A percentile compares a stretch with the other conserved stretches of the same genome.
phyloP scores from a whole-genome alignment of 768 basidiomycete genomes.

The Kwoniella bestiolae region DNA sequence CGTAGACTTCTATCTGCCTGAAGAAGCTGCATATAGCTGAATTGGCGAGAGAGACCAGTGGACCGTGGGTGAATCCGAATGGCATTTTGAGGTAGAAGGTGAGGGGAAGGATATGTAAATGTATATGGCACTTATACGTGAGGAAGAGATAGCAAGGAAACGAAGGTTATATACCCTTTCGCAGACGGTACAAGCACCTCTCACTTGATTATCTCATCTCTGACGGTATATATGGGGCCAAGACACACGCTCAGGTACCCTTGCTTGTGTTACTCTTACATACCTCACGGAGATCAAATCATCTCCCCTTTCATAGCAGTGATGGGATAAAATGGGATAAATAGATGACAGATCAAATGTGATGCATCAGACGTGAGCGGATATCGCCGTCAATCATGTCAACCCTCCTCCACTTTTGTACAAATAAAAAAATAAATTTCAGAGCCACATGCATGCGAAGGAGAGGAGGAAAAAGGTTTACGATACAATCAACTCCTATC shows the following conservation, averaged over 20 bases:
- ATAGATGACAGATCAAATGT: too few species aligned
- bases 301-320: not conserved
- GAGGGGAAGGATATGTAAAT: too few species aligned
- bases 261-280: too few species aligned
- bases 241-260: not conserved
- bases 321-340: not conserved
- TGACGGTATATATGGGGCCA: too few species aligned
- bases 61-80: conserved; percentile 65
- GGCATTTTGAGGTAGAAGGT: conserved; percentile 40
- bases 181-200: too few species aligned
- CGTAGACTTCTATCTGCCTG: conserved; percentile 81
- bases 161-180: too few species aligned
- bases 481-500: not conserved
- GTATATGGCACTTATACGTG: too few species aligned
- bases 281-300: not conserved
- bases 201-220: not conserved
- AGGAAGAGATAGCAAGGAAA: not conserved
- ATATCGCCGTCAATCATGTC: too few species aligned
- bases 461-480: not conserved
- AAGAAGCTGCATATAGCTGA: conserved; percentile 86
- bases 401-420: too few species aligned
- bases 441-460: too few species aligned
- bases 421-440: too few species aligned
- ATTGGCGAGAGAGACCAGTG: conserved; percentile 72
- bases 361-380: too few species aligned